Evolutionary conservation across 2,329 filamentous ascomycete species (phyloP), one percentile per base, ranked within the genome.

Genomic region (Xylariaceae sp.): DNA sequence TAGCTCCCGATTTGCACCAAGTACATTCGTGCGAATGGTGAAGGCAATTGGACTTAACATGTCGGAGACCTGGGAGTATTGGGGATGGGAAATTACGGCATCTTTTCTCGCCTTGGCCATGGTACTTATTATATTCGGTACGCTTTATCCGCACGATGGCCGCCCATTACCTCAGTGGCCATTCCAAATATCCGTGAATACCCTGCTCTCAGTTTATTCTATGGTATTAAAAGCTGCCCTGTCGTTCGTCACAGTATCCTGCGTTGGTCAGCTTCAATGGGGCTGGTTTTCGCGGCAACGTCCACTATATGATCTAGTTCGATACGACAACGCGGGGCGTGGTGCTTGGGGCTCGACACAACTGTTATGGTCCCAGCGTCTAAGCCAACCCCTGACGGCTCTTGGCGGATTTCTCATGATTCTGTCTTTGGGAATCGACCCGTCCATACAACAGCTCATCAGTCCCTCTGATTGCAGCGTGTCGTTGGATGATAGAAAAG

Each of bases 391-490:
- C 2, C 20, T 45, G 20, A 45, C 42, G 7, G 20, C 49, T 7
- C 29, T 52, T 10, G 43, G 42, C 3, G 49, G 42, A n/a, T 14
- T 46, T 20, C 42, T 52, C 29, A 7, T 45, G 9, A 45, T 52
- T 21, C 16, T 52, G 23, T 45, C 49, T 16, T 23, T 52, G n/a
- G 49, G 42, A 4, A 52, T 52, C 26, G 49, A 52, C 16, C 49
- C 49, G 5, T 52, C 20, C 20, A 52, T 52, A n/a, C 49, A 52
- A 16, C 49, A 52, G 42, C 49, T 52, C 20, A 12, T 48, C 18
- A 16, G n/a, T 3, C 32, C 32, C 16, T 32, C 21, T n/a, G 45
- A 37, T 18, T 48, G 45, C 29, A 48, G 26, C 26, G 26, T 29
- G 26, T 6, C 26, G 10, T 5, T 29, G 10, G 10, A 10, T 29